These are phyloP conservation scores for Botrytis byssoidea DNA, from an alignment of 2,329 filamentous ascomycete species.

Conservation along the genomic window DNA sequence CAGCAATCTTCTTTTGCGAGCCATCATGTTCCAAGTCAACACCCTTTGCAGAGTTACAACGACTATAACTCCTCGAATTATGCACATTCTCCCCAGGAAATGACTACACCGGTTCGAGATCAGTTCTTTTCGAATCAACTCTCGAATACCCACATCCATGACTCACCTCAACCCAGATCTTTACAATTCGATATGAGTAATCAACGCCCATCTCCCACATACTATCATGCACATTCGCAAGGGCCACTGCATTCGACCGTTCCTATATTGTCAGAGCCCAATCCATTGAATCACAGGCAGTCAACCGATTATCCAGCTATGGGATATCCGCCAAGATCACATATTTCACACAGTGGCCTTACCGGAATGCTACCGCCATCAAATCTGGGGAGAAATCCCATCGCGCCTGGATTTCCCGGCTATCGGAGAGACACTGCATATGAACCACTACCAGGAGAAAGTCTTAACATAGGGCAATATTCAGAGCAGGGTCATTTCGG, in stretches of 20 bases:
- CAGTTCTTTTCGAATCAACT: conserved; percentile 17
- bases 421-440: conserved; percentile 14
- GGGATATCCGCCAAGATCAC: conserved; percentile 5
- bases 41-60: conserved; percentile 16
- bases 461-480: conserved; percentile 9
- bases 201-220: conserved; percentile 13
- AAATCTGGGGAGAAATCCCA: neutral
- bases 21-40: conserved; percentile 9
- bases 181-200: conserved; percentile 15
- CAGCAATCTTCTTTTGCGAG: conserved; percentile 14
- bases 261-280: conserved; percentile 6
- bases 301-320: conserved; percentile 8
- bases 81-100: conserved; percentile 18
- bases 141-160: conserved; percentile 16
- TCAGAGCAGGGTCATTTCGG: conserved; percentile 8
- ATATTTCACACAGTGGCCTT: neutral
- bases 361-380: conserved; percentile 14
- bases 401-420: neutral
- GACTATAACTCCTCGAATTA: conserved; percentile 20
- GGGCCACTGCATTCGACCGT: conserved; percentile 3
- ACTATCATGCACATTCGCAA: conserved; percentile 12
- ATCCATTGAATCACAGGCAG: conserved; percentile 11
- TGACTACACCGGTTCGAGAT: conserved; percentile 19
- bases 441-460: neutral
- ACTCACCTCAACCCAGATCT: conserved; percentile 14